Conservation (phyloP, 306 rosid species). For the Cicer yamashitae region DNA sequence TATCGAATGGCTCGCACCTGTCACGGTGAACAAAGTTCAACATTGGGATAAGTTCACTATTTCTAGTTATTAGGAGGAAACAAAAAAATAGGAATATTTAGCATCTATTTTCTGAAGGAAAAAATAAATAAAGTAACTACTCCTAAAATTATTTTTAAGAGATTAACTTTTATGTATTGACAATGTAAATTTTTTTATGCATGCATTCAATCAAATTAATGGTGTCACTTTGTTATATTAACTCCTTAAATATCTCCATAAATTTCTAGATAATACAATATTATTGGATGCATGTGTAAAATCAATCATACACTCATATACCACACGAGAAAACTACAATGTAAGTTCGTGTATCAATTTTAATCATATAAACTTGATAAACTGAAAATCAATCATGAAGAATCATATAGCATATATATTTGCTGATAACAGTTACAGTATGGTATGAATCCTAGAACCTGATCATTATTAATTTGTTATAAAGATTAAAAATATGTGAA, state of each 20-base stretch:
- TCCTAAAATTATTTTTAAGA: not conserved
- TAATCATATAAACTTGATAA: conserved; percentile 28
- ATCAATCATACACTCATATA: too few relatives aligned
- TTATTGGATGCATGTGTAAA: too few relatives aligned
- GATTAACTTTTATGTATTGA: too few relatives aligned
- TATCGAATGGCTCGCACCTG: conserved; percentile 97
- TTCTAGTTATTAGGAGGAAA: not conserved
- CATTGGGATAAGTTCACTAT: conserved; percentile 30
- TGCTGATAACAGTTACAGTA: conserved; percentile 7
- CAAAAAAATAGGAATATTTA: not conserved
- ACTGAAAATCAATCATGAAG: conserved; percentile 33
- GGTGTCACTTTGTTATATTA: too few relatives aligned
- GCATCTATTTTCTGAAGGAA: not conserved
- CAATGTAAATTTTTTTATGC: too few relatives aligned
- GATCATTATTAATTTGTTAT: conserved; percentile 22
- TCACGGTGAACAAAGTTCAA: conserved; percentile 17
- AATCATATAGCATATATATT: conserved; percentile 31
- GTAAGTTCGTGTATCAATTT: conserved; percentile 4
- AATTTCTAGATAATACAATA: too few relatives aligned
- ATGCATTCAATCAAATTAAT: too few relatives aligned
- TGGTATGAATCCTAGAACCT: not conserved
- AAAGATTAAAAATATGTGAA: conserved; percentile 4
- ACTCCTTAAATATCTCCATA: too few relatives aligned
- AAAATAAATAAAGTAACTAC: not conserved
- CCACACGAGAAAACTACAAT: too few relatives aligned